Evolutionary conservation across 108 stramenopile species (phyloP).

Genomic region (Skeletonema menzelii): DNA sequence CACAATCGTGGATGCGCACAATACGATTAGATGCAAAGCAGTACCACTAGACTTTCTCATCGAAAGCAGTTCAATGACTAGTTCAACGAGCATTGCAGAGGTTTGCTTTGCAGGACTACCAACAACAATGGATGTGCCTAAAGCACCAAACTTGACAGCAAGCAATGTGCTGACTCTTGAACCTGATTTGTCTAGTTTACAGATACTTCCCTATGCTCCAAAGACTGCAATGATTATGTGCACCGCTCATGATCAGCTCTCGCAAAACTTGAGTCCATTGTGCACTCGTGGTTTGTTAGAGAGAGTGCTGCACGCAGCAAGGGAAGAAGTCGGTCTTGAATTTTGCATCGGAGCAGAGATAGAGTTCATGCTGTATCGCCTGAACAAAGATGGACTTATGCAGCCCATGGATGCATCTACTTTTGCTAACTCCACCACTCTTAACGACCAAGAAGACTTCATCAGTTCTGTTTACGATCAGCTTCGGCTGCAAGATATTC

Average conservation of each 20-base stretch:
- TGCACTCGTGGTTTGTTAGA: constrained; percentile 71
- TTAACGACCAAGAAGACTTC: constrained; percentile 81
- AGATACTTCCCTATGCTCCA: constrained; percentile 72
- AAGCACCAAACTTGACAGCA: constrained; percentile 62
- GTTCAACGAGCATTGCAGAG: constrained; percentile 60
- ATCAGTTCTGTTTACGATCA: constrained; percentile 64
- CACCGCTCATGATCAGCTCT: constrained; percentile 55
- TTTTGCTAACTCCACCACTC: constrained; percentile 60
- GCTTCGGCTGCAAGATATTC: constrained; percentile 65
- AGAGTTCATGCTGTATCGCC: constrained; percentile 62
- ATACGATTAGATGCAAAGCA: constrained; percentile 69
- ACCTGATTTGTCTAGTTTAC: constrained; percentile 64
- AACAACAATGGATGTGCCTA: constrained; percentile 49
- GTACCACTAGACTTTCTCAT: constrained; percentile 45
- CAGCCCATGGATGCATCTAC: constrained; percentile 61
- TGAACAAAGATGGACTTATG: constrained; percentile 14
- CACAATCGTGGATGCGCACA: constrained; percentile 62
- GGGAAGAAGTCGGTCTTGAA: constrained; percentile 41
- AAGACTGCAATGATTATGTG: constrained; percentile 75
- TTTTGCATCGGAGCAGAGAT: constrained; percentile 81
- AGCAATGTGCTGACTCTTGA: constrained; percentile 52
- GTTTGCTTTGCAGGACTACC: constrained; percentile 72
- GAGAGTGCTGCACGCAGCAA: constrained; percentile 51
- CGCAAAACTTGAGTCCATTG: constrained; percentile 55
- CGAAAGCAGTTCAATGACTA: constrained; percentile 14